These are phyloP conservation scores for Colletotrichum navitas DNA, from an alignment of 2,329 filamentous ascomycete genomes.

Conservation along the genomic window DNA sequence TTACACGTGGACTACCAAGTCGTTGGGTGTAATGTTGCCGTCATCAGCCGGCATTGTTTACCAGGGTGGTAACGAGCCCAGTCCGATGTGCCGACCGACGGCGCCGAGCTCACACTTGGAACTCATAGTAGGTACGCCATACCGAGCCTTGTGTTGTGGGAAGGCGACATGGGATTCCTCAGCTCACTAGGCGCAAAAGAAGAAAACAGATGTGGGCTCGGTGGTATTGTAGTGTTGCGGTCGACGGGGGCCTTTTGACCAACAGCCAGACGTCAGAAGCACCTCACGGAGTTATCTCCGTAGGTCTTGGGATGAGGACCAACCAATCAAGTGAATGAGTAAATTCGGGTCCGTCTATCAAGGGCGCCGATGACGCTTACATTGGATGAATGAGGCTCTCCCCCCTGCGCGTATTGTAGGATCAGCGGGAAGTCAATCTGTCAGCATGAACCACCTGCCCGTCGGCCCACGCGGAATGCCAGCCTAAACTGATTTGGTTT, in stretches of 20 bases:
- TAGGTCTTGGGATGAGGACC: neutral
- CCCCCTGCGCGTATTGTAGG: neutral
- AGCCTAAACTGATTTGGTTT: neutral
- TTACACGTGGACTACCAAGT: constrained; percentile 17
- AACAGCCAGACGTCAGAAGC: constrained; percentile 25
- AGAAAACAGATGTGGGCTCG: too few relatives aligned
- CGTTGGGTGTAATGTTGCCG: constrained; percentile 38
- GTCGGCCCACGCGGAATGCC: neutral
- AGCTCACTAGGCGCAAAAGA: neutral
- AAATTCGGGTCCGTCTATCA: constrained; percentile 8
- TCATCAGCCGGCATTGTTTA: constrained; percentile 14
- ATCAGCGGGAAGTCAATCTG: neutral
- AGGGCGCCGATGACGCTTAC: constrained; percentile 34
- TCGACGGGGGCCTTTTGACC: neutral
- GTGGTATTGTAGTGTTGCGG: neutral
- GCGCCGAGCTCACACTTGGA: neutral
- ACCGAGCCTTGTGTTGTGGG: neutral
- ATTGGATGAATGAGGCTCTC: constrained; percentile 8
- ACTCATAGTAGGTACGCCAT: neutral
- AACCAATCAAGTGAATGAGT: neutral
- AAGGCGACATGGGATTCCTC: neutral
- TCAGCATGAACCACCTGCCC: constrained; percentile 1
- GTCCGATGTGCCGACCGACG: neutral
- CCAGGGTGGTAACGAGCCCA: neutral
- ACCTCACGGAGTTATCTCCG: constrained; percentile 33